A percentile compares a stretch with the other conserved stretches of the same genome.
phyloP scores from a whole-genome alignment of 208 protist genomes.

The Strigomonas galati region DNA sequence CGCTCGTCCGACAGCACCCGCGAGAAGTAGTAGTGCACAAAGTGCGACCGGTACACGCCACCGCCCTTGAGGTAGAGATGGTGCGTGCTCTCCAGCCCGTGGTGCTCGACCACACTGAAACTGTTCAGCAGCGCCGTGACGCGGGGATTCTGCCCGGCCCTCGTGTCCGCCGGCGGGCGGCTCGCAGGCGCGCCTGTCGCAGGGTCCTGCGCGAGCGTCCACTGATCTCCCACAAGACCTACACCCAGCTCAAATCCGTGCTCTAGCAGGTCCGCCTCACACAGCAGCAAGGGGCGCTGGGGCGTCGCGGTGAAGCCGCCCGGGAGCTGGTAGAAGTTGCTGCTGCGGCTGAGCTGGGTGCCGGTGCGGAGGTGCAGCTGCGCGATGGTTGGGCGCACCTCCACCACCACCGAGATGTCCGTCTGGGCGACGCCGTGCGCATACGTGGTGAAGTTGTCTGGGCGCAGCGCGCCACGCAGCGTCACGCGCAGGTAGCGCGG shows the following conservation, averaged over 20 bases:
- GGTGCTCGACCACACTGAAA: conserved; percentile 85
- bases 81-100: conserved; percentile 70
- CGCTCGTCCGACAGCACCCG: conserved; percentile 38
- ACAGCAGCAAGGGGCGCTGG: conserved; percentile 58
- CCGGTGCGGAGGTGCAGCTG: conserved; percentile 60
- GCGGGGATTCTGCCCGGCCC: conserved; percentile 1
- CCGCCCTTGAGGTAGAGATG: conserved; percentile 70
- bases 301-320: conserved; percentile 23
- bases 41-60: conserved; percentile 79
- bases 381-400: conserved; percentile 73
- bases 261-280: conserved; percentile 54
- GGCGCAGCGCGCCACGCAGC: conserved; percentile 40
- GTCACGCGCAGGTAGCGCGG: conserved; percentile 71
- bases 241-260: conserved; percentile 81
- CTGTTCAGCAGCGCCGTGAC: conserved; percentile 70
- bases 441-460: conserved; percentile 53
- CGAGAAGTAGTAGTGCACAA: conserved; percentile 74
- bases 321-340: neutral
- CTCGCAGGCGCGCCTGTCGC: conserved; percentile 8
- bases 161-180: conserved; percentile 9
- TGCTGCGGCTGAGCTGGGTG: neutral
- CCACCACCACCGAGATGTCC: conserved; percentile 56
- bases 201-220: conserved; percentile 37
- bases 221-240: conserved; percentile 77
- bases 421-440: conserved; percentile 14